A percentile compares a stretch with the other conserved stretches of the same genome.
Conservation (phyloP, 257 asterid genomes). For the Agastache rugosa region DNA sequence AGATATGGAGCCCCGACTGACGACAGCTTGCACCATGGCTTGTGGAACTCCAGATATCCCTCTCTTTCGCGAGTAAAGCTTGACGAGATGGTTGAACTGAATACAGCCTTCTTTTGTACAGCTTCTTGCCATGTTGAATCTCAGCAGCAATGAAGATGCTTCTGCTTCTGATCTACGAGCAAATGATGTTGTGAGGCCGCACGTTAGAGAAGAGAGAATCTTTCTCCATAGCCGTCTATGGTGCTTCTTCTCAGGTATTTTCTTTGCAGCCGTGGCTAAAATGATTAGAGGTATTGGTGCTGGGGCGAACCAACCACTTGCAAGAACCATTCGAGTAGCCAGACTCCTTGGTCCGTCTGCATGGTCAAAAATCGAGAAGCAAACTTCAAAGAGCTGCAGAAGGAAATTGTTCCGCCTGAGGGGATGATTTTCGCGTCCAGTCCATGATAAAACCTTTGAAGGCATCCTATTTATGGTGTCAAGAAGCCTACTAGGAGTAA, state of each 20-base stretch:
- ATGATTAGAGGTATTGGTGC: constrained; percentile 64
- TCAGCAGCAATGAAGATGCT: constrained; percentile 66
- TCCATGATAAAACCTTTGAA: constrained; percentile 54
- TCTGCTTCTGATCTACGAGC: constrained; percentile 73
- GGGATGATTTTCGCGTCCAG: constrained; percentile 71
- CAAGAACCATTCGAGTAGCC: constrained; percentile 93
- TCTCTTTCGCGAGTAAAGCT: constrained; percentile 71
- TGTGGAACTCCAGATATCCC: constrained; percentile 64
- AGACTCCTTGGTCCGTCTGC: constrained; percentile 85
- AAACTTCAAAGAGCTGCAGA: constrained; percentile 88
- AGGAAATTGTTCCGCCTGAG: constrained; percentile 73
- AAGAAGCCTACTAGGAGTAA: constrained; percentile 81
- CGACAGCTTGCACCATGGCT: constrained; percentile 71
- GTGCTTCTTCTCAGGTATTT: constrained; percentile 79
- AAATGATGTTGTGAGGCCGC: constrained; percentile 72
- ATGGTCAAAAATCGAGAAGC: constrained; percentile 96
- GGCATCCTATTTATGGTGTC: constrained; percentile 91
- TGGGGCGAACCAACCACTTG: constrained; percentile 95
- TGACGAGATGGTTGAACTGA: constrained; percentile 65
- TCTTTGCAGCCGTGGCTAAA: constrained; percentile 75
- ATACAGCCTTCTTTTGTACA: constrained; percentile 67
- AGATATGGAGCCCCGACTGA: constrained; percentile 52
- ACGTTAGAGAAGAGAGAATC: constrained; percentile 63
- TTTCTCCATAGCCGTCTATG: constrained; percentile 62
- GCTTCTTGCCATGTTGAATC: constrained; percentile 70